Conservation (phyloP, 2,329 filamentous ascomycete species). For the Xylariaceae sp. region DNA sequence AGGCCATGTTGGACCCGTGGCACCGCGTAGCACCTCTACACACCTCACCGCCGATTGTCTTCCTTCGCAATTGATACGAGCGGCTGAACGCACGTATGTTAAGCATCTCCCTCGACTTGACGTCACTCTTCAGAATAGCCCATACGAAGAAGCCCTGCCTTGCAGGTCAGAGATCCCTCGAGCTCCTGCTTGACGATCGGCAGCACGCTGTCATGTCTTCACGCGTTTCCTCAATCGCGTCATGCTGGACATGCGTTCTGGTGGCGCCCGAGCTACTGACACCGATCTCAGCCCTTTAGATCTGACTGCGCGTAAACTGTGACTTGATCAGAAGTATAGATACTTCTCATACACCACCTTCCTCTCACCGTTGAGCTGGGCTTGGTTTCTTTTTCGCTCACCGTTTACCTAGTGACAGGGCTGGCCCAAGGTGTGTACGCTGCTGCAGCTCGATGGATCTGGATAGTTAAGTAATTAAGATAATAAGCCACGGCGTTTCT, state of each 20-base stretch:
- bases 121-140: neutral
- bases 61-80: neutral
- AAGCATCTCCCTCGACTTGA: neutral
- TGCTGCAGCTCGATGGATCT: slow-evolving; percentile 5
- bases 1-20: neutral
- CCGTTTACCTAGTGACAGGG: slow-evolving; percentile 3
- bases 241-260: neutral
- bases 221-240: neutral
- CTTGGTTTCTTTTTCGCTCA: slow-evolving; percentile 7
- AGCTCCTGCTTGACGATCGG: neutral
- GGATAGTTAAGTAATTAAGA: neutral
- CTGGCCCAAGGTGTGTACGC: neutral
- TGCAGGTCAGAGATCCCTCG: neutral
- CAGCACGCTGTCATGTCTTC: neutral
- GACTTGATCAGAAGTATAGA: neutral
- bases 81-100: neutral
- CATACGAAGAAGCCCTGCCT: neutral
- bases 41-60: neutral
- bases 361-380: slow-evolving; percentile 8
- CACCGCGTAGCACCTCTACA: neutral
- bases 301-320: neutral
- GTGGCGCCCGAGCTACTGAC: neutral
- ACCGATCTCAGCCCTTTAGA: neutral
- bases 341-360: neutral
- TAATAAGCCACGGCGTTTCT: neutral